These are phyloP conservation scores for Avicennia marina DNA, from an alignment of 257 asterid species.

Conservation along the genomic window DNA sequence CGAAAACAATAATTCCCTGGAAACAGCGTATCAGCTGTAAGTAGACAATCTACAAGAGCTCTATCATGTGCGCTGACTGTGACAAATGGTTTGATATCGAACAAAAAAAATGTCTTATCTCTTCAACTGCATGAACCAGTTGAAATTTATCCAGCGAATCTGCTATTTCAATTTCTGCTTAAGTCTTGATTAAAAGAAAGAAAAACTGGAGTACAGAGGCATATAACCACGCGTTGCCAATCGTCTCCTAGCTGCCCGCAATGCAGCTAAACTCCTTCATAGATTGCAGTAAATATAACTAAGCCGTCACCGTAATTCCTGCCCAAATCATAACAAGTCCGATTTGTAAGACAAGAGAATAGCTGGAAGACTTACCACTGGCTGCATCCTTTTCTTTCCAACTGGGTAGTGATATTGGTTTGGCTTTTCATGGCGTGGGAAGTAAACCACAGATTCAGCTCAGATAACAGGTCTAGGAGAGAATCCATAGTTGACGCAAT, in stretches of 20 bases:
- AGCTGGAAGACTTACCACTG: slow-evolving; percentile 56
- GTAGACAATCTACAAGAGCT: not conserved
- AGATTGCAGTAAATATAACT: not conserved
- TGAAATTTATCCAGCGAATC: too few relatives aligned
- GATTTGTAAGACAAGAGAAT: not conserved
- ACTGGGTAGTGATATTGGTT: slow-evolving; percentile 79
- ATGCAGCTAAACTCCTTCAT: not conserved
- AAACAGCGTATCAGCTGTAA: slow-evolving; percentile 1
- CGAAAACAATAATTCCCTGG: slow-evolving; percentile 90
- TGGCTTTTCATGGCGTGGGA: slow-evolving; percentile 77
- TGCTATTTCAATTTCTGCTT: too few relatives aligned
- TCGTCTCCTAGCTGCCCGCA: too few relatives aligned
- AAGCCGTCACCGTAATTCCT: not conserved
- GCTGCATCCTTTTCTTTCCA: slow-evolving; percentile 93
- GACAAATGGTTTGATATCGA: too few relatives aligned
- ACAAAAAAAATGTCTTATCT: too few relatives aligned
- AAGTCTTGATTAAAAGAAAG: too few relatives aligned
- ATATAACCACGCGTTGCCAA: too few relatives aligned
- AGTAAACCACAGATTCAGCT: slow-evolving; percentile 87
- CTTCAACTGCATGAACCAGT: too few relatives aligned
- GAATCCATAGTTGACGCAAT: slow-evolving; percentile 91
- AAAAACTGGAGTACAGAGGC: too few relatives aligned
- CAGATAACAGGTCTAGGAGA: slow-evolving; percentile 78
- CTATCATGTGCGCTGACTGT: too few relatives aligned
- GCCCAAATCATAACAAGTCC: not conserved